Evolutionary conservation across 2,329 filamentous ascomycete genomes (phyloP).

Genomic region (Paecilomyces dactylethromorphus): DNA sequence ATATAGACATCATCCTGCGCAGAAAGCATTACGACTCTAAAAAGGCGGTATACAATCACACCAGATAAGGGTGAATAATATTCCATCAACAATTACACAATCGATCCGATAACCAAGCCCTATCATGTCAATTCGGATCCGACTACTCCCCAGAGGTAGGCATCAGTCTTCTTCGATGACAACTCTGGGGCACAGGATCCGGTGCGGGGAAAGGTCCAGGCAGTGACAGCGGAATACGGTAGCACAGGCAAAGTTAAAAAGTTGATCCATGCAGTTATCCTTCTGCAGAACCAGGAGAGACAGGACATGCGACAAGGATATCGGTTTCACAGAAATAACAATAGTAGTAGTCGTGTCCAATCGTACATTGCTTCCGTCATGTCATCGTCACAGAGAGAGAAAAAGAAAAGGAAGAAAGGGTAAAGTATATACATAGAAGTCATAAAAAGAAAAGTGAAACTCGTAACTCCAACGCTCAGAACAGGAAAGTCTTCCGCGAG

Average conservation of each 20-base stretch:
- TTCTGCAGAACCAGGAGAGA: neutral
- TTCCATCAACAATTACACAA: neutral
- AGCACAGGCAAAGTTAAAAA: neutral
- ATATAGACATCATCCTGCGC: too few relatives aligned
- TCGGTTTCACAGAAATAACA: neutral
- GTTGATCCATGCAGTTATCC: neutral
- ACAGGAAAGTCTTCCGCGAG: constrained; percentile 7
- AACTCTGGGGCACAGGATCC: neutral
- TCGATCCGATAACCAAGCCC: neutral
- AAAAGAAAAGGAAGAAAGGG: neutral
- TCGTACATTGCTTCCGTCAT: neutral
- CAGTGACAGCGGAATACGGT: neutral
- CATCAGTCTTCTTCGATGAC: neutral
- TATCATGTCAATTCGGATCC: neutral
- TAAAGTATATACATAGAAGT: neutral
- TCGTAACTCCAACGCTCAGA: constrained; percentile 1
- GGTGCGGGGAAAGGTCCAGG: neutral
- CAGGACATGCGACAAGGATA: neutral
- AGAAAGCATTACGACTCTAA: too few relatives aligned
- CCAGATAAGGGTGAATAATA: neutral
- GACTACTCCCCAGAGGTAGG: neutral
- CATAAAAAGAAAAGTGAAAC: neutral
- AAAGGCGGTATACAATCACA: too few relatives aligned
- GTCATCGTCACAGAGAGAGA: neutral
- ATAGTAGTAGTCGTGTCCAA: neutral